Base-by-base conservation (phyloP, 129 eudicot species). In the Kitagawia praeruptora region DNA sequence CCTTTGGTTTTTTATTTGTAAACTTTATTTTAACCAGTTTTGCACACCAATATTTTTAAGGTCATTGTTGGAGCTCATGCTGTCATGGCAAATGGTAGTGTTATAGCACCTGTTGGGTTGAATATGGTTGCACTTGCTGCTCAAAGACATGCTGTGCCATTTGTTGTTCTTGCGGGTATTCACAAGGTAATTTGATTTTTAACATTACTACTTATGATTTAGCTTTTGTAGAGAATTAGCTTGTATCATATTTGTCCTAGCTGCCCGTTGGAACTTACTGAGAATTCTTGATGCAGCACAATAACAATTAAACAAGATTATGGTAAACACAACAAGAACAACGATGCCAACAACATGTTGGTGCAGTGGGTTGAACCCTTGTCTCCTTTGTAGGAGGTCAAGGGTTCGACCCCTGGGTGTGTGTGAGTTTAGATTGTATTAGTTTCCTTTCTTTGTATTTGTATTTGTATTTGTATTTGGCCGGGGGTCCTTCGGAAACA, bases 21-120 rank as follows among this genome's bases (percentile, higher is more conserved):
- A 40, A 40, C 54, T 64, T 81, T 18, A 27, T 27, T 2, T 74
- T 79, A 75, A 37, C 42, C 2, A 40, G 42, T 75, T 66, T 51
- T 54, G 18, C 21, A 54, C 70, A 31, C 34, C 37, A 44, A 39
- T 71, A 77, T 27, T 44, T 44, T 37, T 42, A 40, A 96, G 99
- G 99, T 96, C 61, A 89, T 96, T 82, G 99, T 96, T 85, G 99
- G 99, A 87, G 97, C 99, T 82, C 99, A 96, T 86, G 95, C 96
- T 77, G 93, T 96, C 70, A 96, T 96, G 99, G 91, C 97, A 53
- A 96, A 92, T 86, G 99, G 98, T 70, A 97, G 99, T 46, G 89
- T 96, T 76, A 86, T 96, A 61, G 98, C 99, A 42, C 99, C 99
- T 69, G 97, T 96, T 83, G 99, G 97, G 74, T 83, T 94, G 85